Evolutionary conservation across 2,329 filamentous ascomycete genomes (phyloP), one percentile per base, ranked within the genome.

Genomic region (Penicillium hordei): DNA sequence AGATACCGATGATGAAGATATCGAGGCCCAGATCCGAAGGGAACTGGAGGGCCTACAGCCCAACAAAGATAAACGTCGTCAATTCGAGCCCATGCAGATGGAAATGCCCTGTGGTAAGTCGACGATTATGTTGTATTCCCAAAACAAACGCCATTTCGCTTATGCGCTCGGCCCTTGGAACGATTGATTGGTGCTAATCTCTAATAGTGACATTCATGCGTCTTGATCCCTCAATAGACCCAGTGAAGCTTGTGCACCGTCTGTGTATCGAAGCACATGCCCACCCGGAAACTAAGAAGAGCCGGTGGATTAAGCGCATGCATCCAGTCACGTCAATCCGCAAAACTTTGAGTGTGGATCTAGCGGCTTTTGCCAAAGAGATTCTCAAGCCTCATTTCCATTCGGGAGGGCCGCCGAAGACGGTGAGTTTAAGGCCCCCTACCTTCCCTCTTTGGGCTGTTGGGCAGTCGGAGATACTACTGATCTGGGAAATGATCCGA

Each of bases 361-460:
- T 88, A 31, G 81, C 83, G 57, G 79, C 79, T 52, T 79, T 87
- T 52, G 83, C 84, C 38, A 75, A 76, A 55, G 73, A 82, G 60
- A 83, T 88, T 34, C 77, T 88, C 42, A 79, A 79, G 57, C 81
- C 83, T 49, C 79, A 86, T 64, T 88, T 88, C 65, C 82, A 86
- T 62, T 78, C 78, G 38, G 80, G 78, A 27, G 76, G 76, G 17
- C 70, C 70, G 48, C 73, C 78, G 17, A 82, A 80, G 62, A 86
- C 83, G 78, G 84, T 84, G 65, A 69, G 76, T 68, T 53, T 53
- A 17, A 33, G 17, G n/a, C 17, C 33, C 33, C 25, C 19, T 42
- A 10, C 9, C 36, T 9, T 19, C 15, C 9, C 34, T 38, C 13
- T 29, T 13, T 31, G 25, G 9, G n/a, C n/a, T 6, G 2, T 51